Evolutionary conservation across 2,329 filamentous ascomycete genomes (phyloP).

Genomic region (Ceratocystis huliohia): DNA sequence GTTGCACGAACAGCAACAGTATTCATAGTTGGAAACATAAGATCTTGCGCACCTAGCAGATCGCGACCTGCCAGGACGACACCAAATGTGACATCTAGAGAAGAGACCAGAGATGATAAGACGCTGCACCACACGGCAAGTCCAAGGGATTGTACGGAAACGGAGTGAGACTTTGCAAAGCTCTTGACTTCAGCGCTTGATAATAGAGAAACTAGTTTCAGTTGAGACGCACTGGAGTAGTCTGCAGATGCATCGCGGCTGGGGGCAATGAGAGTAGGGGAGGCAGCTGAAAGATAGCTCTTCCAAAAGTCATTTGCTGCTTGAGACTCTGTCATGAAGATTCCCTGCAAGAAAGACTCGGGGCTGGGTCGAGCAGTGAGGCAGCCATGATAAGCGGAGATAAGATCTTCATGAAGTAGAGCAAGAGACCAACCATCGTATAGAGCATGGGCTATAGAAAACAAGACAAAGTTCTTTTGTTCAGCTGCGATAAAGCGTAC

Average conservation of each 20-base stretch:
- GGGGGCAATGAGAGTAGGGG: slow-evolving; percentile 1
- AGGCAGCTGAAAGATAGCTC: slow-evolving; percentile 39
- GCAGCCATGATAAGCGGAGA: slow-evolving; percentile 43
- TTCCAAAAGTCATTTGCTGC: slow-evolving; percentile 52
- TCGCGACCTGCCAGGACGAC: slow-evolving; percentile 77
- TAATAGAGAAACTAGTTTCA: slow-evolving; percentile 27
- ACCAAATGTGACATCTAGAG: slow-evolving; percentile 69
- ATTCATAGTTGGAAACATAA: slow-evolving; percentile 87
- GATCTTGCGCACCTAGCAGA: slow-evolving; percentile 48
- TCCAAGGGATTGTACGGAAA: slow-evolving; percentile 17
- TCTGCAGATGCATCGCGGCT: neutral
- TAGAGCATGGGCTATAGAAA: slow-evolving; percentile 74
- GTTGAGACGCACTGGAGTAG: neutral
- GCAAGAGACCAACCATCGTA: slow-evolving; percentile 81
- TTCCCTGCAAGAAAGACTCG: slow-evolving; percentile 18
- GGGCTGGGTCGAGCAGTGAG: slow-evolving; percentile 35
- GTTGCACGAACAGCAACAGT: slow-evolving; percentile 64
- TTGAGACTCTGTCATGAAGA: slow-evolving; percentile 2
- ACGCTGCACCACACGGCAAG: slow-evolving; percentile 57
- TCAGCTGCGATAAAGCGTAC: slow-evolving; percentile 32
- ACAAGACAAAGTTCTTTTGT: slow-evolving; percentile 34
- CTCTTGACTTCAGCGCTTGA: slow-evolving; percentile 30
- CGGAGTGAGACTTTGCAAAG: neutral
- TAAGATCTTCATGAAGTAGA: slow-evolving; percentile 59
- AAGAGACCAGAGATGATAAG: slow-evolving; percentile 48